phyloP scores from a whole-genome alignment of 108 stramenopile species.

The Parmales sp. region DNA sequence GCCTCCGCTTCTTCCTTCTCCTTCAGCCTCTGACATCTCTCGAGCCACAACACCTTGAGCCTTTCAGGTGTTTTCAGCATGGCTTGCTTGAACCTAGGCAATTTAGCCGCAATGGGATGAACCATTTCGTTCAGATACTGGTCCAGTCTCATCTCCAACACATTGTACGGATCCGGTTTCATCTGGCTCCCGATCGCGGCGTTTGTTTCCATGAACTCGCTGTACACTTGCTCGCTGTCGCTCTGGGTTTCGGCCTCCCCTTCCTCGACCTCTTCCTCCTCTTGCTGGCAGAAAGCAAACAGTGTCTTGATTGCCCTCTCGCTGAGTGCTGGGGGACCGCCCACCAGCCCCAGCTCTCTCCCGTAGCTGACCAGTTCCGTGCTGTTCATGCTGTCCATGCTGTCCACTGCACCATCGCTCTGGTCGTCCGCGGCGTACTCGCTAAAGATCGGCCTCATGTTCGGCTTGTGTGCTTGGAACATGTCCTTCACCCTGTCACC shows the following conservation, averaged over 20 bases:
- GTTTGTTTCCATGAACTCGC: slow-evolving; percentile 5
- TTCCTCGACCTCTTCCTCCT: slow-evolving; percentile 5
- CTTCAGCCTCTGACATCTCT: not conserved
- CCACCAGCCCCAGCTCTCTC: not conserved
- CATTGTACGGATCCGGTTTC: slow-evolving; percentile 10
- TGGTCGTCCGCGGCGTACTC: slow-evolving; percentile 10
- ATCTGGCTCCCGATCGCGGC: slow-evolving; percentile 1
- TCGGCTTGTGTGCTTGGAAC: not conserved
- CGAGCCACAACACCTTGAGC: not conserved
- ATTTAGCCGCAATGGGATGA: not conserved
- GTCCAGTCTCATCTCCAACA: slow-evolving; percentile 3
- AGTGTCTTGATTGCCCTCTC: not conserved
- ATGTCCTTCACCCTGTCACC: not conserved
- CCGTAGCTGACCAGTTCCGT: not conserved
- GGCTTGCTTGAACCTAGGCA: not conserved
- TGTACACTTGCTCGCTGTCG: slow-evolving; percentile 10
- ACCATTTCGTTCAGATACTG: not conserved
- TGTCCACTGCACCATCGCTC: not conserved
- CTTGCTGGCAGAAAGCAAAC: slow-evolving; percentile 13
- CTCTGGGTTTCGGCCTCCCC: slow-evolving; percentile 7
- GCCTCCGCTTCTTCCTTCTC: slow-evolving; percentile 6
- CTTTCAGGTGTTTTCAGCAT: not conserved
- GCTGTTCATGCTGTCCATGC: not conserved
- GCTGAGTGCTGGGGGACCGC: not conserved
- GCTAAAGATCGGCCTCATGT: not conserved